phyloP scores from a whole-genome alignment of 257 asterid species.

The Cynanchum wilfordii region DNA sequence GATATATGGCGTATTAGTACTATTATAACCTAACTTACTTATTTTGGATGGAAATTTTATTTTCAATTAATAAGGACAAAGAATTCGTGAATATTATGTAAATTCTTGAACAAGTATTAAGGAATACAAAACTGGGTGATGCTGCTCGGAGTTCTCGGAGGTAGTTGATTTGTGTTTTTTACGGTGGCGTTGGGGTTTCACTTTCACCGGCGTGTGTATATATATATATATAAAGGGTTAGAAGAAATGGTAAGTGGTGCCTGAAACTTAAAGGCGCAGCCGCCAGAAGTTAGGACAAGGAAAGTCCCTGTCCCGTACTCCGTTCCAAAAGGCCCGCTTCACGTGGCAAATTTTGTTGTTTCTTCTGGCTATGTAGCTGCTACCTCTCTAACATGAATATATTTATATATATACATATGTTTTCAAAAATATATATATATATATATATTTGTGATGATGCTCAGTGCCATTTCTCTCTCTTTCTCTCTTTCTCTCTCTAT shows the following conservation, averaged over 20 bases:
- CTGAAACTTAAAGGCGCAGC: slow-evolving; percentile 9
- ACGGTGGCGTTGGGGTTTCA: no score
- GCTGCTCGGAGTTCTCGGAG: no score
- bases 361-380: slow-evolving; percentile 24
- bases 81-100: no score
- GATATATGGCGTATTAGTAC: no score
- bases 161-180: no score
- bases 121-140: no score
- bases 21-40: no score
- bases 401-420: background rate
- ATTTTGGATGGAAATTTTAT: no score
- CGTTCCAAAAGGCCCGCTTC: slow-evolving; percentile 61
- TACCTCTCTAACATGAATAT: background rate
- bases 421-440: background rate
- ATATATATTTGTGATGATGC: background rate
- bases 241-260: background rate
- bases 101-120: no score
- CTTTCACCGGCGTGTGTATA: no score
- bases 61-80: no score
- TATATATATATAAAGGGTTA: no score
- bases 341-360: slow-evolving; percentile 57
- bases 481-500: slow-evolving; percentile 3
- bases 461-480: slow-evolving; percentile 15
- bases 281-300: slow-evolving; percentile 38
- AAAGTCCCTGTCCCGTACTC: slow-evolving; percentile 28